Conservation (phyloP, 148 eudicot species). For the Rhododendron williamsianum region DNA sequence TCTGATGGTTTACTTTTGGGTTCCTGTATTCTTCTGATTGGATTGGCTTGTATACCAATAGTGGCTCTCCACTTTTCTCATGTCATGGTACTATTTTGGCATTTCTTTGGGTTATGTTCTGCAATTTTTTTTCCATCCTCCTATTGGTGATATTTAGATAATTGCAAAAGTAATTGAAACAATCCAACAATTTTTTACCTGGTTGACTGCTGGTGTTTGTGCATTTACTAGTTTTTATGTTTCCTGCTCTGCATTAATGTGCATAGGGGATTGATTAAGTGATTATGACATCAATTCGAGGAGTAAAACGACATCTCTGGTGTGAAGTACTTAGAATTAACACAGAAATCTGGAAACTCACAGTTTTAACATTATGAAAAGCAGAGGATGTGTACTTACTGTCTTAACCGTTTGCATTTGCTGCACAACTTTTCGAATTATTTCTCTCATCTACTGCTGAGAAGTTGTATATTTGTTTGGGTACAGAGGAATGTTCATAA, state of each 20-base stretch:
- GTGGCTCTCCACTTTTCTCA: constrained; percentile 92
- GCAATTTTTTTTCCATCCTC: neutral
- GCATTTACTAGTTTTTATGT: neutral
- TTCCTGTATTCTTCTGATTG: constrained; percentile 74
- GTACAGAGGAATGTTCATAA: neutral
- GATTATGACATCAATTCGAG: neutral
- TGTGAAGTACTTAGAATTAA: neutral
- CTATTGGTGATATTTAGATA: neutral
- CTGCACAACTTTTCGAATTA: neutral
- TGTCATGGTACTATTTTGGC: constrained; percentile 60
- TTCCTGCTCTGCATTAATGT: neutral
- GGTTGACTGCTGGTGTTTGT: neutral
- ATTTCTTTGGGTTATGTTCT: neutral
- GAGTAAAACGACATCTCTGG: neutral
- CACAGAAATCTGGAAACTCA: neutral
- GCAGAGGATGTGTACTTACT: neutral
- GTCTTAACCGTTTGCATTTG: neutral
- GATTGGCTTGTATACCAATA: constrained; percentile 84
- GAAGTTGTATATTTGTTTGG: neutral
- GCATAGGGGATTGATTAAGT: neutral
- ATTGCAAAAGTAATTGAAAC: neutral
- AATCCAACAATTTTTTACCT: neutral
- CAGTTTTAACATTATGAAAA: neutral
- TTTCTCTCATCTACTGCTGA: neutral
- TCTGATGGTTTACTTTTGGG: constrained; percentile 93